A percentile compares a stretch with the other conserved stretches of the same genome.
Conservation (phyloP, 805 yeast species). For the Debaryomyces castellii region DNA sequence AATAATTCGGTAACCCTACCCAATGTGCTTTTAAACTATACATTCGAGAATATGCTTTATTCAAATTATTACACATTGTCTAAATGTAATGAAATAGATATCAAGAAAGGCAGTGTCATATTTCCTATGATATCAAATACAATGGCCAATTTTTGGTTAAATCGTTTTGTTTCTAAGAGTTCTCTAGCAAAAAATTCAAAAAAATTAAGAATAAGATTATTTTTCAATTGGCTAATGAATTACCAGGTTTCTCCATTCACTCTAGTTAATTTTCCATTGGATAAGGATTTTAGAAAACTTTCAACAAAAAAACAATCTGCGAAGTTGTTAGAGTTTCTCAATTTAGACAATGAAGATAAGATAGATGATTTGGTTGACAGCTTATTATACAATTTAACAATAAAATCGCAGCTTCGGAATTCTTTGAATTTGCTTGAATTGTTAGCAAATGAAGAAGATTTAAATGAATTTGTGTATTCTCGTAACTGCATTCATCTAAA, state of each 20-base stretch:
- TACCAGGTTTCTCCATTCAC: slow-evolving; percentile 5
- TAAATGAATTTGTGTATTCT: slow-evolving; percentile 23
- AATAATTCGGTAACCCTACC: slow-evolving; percentile 36
- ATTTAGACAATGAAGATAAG: slow-evolving; percentile 17
- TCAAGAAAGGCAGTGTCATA: slow-evolving; percentile 13
- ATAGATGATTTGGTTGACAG: slow-evolving; percentile 44
- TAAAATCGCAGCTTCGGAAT: slow-evolving; percentile 20
- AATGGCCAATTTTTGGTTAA: slow-evolving; percentile 40
- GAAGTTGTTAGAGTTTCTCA: slow-evolving; percentile 6
- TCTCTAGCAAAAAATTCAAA: slow-evolving; percentile 8
- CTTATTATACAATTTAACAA: slow-evolving; percentile 32
- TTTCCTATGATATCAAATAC: slow-evolving; percentile 34
- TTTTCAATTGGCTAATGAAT: slow-evolving; percentile 11
- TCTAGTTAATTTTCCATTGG: neutral
- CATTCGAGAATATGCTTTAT: slow-evolving; percentile 38
- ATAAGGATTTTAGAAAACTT: neutral
- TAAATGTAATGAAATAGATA: neutral
- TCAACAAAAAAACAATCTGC: slow-evolving; percentile 2
- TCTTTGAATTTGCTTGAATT: slow-evolving; percentile 13
- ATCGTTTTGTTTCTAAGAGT: slow-evolving; percentile 27
- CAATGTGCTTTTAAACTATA: slow-evolving; percentile 34
- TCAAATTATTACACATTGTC: slow-evolving; percentile 23
- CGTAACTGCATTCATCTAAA: slow-evolving; percentile 17
- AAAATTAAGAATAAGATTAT: slow-evolving; percentile 12
- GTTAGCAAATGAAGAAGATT: slow-evolving; percentile 17